These are phyloP conservation scores for Carallia pectinifolia DNA, from an alignment of 345 rosid species.

Conservation along the genomic window DNA sequence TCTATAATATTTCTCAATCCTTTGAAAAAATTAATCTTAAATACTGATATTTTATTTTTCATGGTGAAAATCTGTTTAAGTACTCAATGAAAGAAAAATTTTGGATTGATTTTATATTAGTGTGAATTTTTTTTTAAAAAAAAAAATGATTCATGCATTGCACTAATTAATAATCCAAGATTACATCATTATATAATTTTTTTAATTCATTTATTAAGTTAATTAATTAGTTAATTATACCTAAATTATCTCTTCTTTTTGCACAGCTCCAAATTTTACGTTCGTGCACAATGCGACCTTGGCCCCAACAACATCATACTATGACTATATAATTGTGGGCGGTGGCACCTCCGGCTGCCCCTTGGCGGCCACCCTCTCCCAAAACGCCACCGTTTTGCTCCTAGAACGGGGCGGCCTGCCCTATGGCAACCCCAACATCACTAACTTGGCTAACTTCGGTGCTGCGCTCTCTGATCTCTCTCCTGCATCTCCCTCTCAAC, in stretches of 20 bases:
- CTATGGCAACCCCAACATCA: conserved; percentile 22
- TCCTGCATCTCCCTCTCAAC: conserved; percentile 20
- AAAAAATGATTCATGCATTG: background rate
- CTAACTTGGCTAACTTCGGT: conserved; percentile 14
- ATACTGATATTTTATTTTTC: too few relatives aligned
- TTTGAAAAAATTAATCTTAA: too few relatives aligned
- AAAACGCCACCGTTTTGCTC: conserved; percentile 25
- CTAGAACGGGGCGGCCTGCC: conserved; percentile 31
- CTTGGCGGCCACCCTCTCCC: conserved; percentile 24
- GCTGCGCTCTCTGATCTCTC: conserved; percentile 17
- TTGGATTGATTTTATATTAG: too few relatives aligned
- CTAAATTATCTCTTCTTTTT: too few relatives aligned
- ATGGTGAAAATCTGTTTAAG: too few relatives aligned
- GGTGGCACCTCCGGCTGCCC: conserved; percentile 33
- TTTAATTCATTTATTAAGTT: too few relatives aligned
- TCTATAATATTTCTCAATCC: too few relatives aligned
- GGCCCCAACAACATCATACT: conserved; percentile 22
- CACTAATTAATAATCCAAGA: background rate
- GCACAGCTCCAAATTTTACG: conserved; percentile 17
- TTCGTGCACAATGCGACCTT: conserved; percentile 20
- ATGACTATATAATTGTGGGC: conserved; percentile 29
- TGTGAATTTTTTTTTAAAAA: too few relatives aligned
- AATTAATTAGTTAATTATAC: background rate
- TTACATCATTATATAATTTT: background rate
- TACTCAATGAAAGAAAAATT: too few relatives aligned